A percentile compares a stretch with the other conserved stretches of the same genome.
These are phyloP conservation scores for Brassica incana DNA, from an alignment of 345 rosid genomes.

Conservation along the genomic window DNA sequence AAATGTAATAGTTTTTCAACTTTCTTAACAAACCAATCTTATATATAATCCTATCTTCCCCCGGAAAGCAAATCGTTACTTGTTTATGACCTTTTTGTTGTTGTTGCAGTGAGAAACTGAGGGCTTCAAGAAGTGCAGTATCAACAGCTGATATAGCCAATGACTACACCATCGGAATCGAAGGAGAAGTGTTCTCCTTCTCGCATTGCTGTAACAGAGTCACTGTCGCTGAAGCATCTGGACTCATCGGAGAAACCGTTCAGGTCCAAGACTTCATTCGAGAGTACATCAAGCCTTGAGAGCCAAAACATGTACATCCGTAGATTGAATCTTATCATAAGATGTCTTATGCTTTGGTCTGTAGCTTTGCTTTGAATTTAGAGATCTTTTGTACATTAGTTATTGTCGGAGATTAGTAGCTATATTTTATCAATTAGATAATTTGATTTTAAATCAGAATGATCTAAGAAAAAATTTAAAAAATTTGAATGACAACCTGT, in stretches of 20 bases:
- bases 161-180: slow-evolving; percentile 73
- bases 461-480: background rate
- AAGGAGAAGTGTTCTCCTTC: slow-evolving; percentile 72
- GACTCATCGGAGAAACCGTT: slow-evolving; percentile 63
- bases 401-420: slow-evolving; percentile 18
- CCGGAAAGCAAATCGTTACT: background rate
- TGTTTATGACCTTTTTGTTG: background rate
- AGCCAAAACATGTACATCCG: slow-evolving; percentile 9
- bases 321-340: background rate
- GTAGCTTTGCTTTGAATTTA: slow-evolving; percentile 17
- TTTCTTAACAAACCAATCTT: background rate
- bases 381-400: slow-evolving; percentile 24
- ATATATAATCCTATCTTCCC: background rate
- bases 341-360: slow-evolving; percentile 13
- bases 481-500: background rate
- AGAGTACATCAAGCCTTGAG: slow-evolving; percentile 65
- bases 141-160: slow-evolving; percentile 84
- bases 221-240: slow-evolving; percentile 74
- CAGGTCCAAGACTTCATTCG: slow-evolving; percentile 72
- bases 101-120: slow-evolving; percentile 21
- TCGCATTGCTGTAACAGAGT: slow-evolving; percentile 76
- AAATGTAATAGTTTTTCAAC: slow-evolving; percentile 55
- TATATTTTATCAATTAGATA: background rate
- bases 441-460: background rate
- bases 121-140: slow-evolving; percentile 63